A percentile compares a stretch with the other conserved stretches of the same genome.
Conservation (phyloP, 495 filamentous ascomycete genomes). For the Aspergillus sclerotiicarbonarius region DNA sequence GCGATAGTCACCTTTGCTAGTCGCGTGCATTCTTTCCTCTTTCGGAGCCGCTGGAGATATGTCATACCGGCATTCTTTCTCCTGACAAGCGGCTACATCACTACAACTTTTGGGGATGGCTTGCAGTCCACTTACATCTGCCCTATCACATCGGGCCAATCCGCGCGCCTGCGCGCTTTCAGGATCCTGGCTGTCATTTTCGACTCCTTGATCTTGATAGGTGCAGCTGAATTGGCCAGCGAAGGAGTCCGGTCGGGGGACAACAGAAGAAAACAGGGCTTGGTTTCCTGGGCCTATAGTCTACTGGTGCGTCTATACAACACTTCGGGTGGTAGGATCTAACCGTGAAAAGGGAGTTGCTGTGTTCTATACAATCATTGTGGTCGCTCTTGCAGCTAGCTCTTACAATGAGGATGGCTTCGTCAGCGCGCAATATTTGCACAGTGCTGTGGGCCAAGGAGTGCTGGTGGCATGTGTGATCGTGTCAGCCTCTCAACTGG, state of each 20-base stretch:
- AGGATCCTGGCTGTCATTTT: slow-evolving; percentile 28
- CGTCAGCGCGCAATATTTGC: slow-evolving; percentile 31
- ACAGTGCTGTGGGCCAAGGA: slow-evolving; percentile 36
- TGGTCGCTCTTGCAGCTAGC: slow-evolving; percentile 23
- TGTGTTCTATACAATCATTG: slow-evolving; percentile 29
- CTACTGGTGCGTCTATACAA: slow-evolving; percentile 35
- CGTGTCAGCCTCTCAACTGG: slow-evolving; percentile 41
- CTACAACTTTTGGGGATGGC: slow-evolving; percentile 26
- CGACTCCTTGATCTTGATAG: slow-evolving; percentile 38
- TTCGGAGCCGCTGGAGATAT: slow-evolving; percentile 30
- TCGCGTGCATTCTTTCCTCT: slow-evolving; percentile 26
- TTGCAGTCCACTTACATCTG: slow-evolving; percentile 49
- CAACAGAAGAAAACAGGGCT: slow-evolving; percentile 24
- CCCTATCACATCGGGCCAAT: slow-evolving; percentile 29
- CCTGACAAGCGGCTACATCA: slow-evolving; percentile 27
- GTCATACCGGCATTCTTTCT: slow-evolving; percentile 37
- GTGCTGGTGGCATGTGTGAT: slow-evolving; percentile 29
- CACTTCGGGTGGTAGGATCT: not conserved
- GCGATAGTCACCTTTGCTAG: slow-evolving; percentile 21
- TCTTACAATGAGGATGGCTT: slow-evolving; percentile 24
- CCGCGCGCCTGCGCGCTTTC: slow-evolving; percentile 24
- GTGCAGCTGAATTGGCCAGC: slow-evolving; percentile 29
- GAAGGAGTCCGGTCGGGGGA: slow-evolving; percentile 22
- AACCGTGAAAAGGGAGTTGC: slow-evolving; percentile 29
- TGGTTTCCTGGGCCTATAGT: slow-evolving; percentile 34